Evolutionary conservation across 2,329 filamentous ascomycete species (phyloP), one percentile per base, ranked within the genome.

Genomic region (Ophiocordyceps camponoti-saundersi): DNA sequence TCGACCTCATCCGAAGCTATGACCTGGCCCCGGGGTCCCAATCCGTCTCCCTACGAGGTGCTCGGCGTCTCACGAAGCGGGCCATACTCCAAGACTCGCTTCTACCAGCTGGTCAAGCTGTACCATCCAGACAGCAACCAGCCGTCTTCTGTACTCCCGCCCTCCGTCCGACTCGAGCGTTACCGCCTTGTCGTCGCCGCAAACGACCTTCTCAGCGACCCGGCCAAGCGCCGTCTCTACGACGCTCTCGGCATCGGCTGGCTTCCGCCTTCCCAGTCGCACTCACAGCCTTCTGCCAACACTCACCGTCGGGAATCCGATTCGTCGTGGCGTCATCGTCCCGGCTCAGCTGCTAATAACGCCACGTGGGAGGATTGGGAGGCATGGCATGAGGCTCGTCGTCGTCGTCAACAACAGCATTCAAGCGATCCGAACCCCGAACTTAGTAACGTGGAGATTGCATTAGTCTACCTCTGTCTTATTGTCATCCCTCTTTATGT

Each of bases 311-410:
- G 65, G 45, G 59, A 61, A 20, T 61, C 64, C 16, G 68, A 77
- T 51, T 61, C 58, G 22, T 57, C 62, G 5, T 80, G 75, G 75
- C 68, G 73, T 34, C 55, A 65, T 15, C 59, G 60, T 32, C 66
- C 69, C 0, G 68, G 67, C 22, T 73, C 64, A 47, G 61, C 75
- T 13, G 72, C 71, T 45, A 65, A 66, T 54, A 96, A 96, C 61
- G 92, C 87, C 1, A 96, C 92, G 0, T 98, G 92, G 92, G 92
- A 98, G 61, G 92, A 98, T 61, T 95, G 89, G 89, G 86, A 95
- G 66, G 73, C 72, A 42, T 94, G 83, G 80, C 75, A 85, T 55
- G 69, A 77, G 32, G 61, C 70, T 61, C 59, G 69, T 57, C 61
- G 70, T 44, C 67, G 70, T 54, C 57, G 56, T 57, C 61, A 61